Conservation (phyloP, 371 early-diverging fungal genomes). For the Mortierella sp. region DNA sequence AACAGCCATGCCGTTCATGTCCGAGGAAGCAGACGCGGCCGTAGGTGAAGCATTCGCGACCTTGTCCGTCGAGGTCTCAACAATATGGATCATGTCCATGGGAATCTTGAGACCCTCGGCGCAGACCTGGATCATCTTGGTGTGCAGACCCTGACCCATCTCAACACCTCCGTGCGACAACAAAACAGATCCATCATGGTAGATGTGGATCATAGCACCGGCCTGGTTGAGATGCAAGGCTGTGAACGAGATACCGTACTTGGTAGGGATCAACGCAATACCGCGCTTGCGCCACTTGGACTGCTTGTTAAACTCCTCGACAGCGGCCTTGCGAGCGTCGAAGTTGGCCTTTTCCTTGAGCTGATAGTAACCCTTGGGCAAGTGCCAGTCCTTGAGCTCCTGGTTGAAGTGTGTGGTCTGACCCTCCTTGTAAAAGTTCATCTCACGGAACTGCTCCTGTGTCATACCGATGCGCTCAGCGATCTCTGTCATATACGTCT, state of each 20-base stretch:
- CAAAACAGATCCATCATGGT: slow-evolving; percentile 81
- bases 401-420: slow-evolving; percentile 75
- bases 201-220: slow-evolving; percentile 83
- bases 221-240: slow-evolving; percentile 80
- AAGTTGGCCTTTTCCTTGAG: slow-evolving; percentile 59
- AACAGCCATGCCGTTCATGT: slow-evolving; percentile 83
- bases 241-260: slow-evolving; percentile 76
- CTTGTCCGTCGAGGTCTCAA: slow-evolving; percentile 79
- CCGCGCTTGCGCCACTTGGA: slow-evolving; percentile 80
- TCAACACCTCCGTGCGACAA: slow-evolving; percentile 85
- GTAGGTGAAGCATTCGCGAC: slow-evolving; percentile 80
- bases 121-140: slow-evolving; percentile 81
- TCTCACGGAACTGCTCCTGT: slow-evolving; percentile 65
- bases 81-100: slow-evolving; percentile 69
- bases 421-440: slow-evolving; percentile 76
- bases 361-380: slow-evolving; percentile 73
- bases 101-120: slow-evolving; percentile 76
- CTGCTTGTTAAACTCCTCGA: slow-evolving; percentile 70
- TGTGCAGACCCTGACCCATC: slow-evolving; percentile 88
- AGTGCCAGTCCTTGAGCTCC: slow-evolving; percentile 72
- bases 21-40: slow-evolving; percentile 78
- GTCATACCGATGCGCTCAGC: slow-evolving; percentile 68
- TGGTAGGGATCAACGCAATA: slow-evolving; percentile 76
- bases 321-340: slow-evolving; percentile 56
- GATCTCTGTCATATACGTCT: slow-evolving; percentile 76